Conservation (phyloP, 345 rosid genomes). For the Populus ilicifolia region DNA sequence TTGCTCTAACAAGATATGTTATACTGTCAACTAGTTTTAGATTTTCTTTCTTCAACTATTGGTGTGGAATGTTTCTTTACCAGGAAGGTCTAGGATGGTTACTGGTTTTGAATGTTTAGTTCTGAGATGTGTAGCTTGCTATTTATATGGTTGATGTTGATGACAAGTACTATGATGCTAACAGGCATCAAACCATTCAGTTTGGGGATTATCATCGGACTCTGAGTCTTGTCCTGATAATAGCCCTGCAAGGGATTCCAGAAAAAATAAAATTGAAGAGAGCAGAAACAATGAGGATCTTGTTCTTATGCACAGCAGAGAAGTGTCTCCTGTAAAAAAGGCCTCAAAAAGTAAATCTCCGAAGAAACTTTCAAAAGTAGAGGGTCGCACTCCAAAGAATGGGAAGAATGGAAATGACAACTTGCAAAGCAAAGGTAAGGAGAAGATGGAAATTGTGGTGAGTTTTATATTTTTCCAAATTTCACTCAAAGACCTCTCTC, state of each 20-base stretch:
- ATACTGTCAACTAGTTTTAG: neutral
- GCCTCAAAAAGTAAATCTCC: conserved; percentile 49
- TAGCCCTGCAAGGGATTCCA: conserved; percentile 21
- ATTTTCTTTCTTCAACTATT: neutral
- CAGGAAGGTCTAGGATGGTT: neutral
- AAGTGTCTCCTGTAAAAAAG: conserved; percentile 39
- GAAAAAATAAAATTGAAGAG: conserved; percentile 21
- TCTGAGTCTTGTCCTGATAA: conserved; percentile 55
- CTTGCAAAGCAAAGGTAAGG: conserved; percentile 40
- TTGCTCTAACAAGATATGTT: neutral
- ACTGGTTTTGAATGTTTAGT: neutral
- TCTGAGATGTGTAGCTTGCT: neutral
- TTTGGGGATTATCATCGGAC: conserved; percentile 63
- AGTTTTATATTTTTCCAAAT: conserved; percentile 1
- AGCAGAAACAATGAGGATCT: conserved; percentile 38
- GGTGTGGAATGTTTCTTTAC: neutral
- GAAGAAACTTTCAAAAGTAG: conserved; percentile 29
- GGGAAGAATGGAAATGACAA: conserved; percentile 28
- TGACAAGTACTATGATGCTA: conserved; percentile 15
- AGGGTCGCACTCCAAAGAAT: conserved; percentile 28
- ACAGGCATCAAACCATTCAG: conserved; percentile 41
- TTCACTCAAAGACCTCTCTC: neutral
- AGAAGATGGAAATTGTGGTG: neutral
- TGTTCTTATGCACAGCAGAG: conserved; percentile 18
- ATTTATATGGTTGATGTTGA: conserved; percentile 5